Evolutionary conservation across 2,329 filamentous ascomycete species (phyloP), one percentile per base, ranked within the genome.

Genomic region (Penicillium psychrosexuale): DNA sequence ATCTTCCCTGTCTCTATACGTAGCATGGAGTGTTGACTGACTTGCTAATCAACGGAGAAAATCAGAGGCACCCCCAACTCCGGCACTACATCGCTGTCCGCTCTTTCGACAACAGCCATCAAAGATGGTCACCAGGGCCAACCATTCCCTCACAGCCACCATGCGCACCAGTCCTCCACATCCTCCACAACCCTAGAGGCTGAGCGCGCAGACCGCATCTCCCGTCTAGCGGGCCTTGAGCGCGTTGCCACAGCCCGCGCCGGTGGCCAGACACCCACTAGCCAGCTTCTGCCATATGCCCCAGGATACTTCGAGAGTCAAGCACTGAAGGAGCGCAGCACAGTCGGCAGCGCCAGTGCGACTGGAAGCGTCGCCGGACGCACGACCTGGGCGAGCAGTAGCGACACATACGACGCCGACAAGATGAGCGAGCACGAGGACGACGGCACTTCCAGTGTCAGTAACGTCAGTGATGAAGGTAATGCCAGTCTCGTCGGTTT

Each of bases 81-180:
- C 63, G 88, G 89, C 38, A 95, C 90, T 3, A 97, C 92, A 12
- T 95, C 91, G 48, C 87, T 97, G 67, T 96, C 91, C 27, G 87
- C 91, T 38, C 83, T 97, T 45, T 96, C 91, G 15, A 97, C 93
- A 17, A 94, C 91, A 12, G 93, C 93, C 48, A 96, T 96, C 80
- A 96, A 97, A 75, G 93, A 97, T 71, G 93, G 93, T 65, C 91
- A 97, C 69, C 89, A 91, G 57, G 93, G 93, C 60, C 85, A 91
- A 69, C 81, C 87, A 28, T 84, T 85, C 28, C 82, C 86, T 54
- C 81, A 83, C 56, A 73, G 74, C 55, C 79, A 82, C 53, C 79
- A 79, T 58, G 72, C 74, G 37, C 73, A 74, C 40, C 84, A 84
- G 47, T 82, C 65, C 77, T 85, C 78, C n/a, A 72, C 71, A 34